These are phyloP conservation scores for Herpotrichia juniperi DNA, from an alignment of 2,329 filamentous ascomycete species.

Conservation along the genomic window DNA sequence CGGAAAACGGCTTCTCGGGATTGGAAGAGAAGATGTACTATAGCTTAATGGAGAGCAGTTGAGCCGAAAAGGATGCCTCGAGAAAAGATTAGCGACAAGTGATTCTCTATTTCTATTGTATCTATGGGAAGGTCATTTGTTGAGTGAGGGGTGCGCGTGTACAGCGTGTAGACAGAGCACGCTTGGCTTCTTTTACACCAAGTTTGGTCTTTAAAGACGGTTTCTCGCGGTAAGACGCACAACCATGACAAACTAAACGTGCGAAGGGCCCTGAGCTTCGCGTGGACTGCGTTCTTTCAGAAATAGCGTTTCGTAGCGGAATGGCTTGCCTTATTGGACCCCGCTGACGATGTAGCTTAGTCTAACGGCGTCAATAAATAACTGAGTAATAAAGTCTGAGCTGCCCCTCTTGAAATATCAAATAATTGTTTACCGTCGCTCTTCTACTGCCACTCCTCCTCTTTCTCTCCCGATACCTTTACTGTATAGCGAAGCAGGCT, in stretches of 20 bases:
- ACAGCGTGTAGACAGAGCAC: not conserved
- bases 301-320: not conserved
- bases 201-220: not conserved
- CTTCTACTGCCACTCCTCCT: not conserved
- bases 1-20: too few species aligned
- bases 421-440: not conserved
- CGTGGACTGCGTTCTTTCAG: not conserved
- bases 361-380: not conserved
- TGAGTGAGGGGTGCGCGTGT: not conserved
- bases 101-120: too few species aligned
- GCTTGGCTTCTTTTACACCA: not conserved
- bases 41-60: too few species aligned
- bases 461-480: not conserved
- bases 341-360: not conserved
- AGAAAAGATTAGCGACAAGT: too few species aligned
- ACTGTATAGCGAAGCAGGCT: not conserved
- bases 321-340: not conserved
- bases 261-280: not conserved
- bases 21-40: too few species aligned
- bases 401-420: not conserved
- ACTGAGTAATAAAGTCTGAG: not conserved
- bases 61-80: too few species aligned
- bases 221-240: not conserved
- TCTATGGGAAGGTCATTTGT: not conserved
- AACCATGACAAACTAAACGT: not conserved